Base-by-base conservation (phyloP, 2,329 filamentous ascomycete species). In the Escovopsis weberi region DNA sequence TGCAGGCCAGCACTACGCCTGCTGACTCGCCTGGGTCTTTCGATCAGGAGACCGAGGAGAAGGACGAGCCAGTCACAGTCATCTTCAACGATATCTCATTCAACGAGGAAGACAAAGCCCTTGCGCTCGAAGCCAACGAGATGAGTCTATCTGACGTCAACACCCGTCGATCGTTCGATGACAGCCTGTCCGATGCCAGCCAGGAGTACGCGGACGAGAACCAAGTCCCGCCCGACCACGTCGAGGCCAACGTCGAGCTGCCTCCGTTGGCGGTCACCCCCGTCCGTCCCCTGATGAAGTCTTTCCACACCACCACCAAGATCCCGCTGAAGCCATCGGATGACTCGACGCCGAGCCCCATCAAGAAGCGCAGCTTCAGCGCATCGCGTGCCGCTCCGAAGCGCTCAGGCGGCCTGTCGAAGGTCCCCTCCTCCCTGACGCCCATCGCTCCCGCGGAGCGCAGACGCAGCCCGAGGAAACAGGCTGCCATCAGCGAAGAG, bases 261-360 rank as follows among this genome's bases (percentile, higher is more conserved):
- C 28, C 28, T 32, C 28, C 8, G 28, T 9, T 11, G 8, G 74
- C 74, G 2, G 61, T 67, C 7, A 83, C 80, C 1, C 80, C 80
- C 0, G 62, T 35, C 19, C 69, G 74, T 12, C 60, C 63, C 0
- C 53, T 67, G n/a, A 62, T 59, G n/a, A 67, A 68, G 43, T 51
- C 54, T 3, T 74, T 81, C 48, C 75, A 83, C 57, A 88, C 84
- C 0, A 78, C 84, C 0, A 83, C 80, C 26, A 88, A 87, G 60
- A 76, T 88, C 4, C 82, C 83, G 2, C 62, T 88, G 35, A 85
- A 85, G 58, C 67, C 77, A 4, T 78, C 78, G 23, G 80, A 75
- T 52, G 60, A 82, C 54, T 62, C 71, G 53, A 63, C 73, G 42
- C 60, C 72, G 32, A 61, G 64, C 44, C 58, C 67, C 46, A 50